Percentiles rank a stretch among this genome's conserved stretches.
Evolutionary conservation across 176 grass and related monocot species (phyloP).

Genomic region (Cenchrus americanus): DNA sequence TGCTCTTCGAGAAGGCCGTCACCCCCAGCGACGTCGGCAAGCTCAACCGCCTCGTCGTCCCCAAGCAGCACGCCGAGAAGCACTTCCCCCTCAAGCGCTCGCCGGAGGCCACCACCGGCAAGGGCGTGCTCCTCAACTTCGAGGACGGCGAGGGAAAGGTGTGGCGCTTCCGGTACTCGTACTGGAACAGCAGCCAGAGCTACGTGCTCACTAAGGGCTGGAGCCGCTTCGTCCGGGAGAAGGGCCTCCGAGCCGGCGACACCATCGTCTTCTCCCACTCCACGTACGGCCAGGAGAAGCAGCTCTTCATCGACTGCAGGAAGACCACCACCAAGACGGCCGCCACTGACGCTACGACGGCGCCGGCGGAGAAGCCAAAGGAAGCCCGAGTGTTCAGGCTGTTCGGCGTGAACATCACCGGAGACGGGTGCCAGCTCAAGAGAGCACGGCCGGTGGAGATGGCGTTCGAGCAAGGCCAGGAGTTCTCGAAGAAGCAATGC

Average conservation of each 20-base stretch:
- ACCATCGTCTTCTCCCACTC: constrained; percentile 71
- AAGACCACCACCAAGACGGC: constrained; percentile 14
- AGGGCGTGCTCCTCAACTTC: constrained; percentile 86
- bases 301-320: constrained; percentile 84
- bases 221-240: constrained; percentile 96
- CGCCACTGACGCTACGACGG: neutral
- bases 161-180: constrained; percentile 87
- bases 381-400: constrained; percentile 54
- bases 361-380: neutral
- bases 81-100: constrained; percentile 62
- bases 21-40: constrained; percentile 97
- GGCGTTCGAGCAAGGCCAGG: constrained; percentile 19
- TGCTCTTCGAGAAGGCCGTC: constrained; percentile 83
- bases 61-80: constrained; percentile 97
- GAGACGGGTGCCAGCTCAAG: constrained; percentile 31
- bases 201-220: constrained; percentile 97
- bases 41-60: constrained; percentile 94
- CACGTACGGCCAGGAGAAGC: constrained; percentile 54
- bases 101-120: constrained; percentile 18
- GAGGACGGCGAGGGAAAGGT: constrained; percentile 85
- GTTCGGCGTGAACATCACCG: constrained; percentile 76
- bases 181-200: constrained; percentile 99
- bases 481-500: constrained; percentile 51
- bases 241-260: constrained; percentile 81
- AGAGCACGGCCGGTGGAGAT: constrained; percentile 29